phyloP scores from a whole-genome alignment of 1,284 basidiomycete species.

The Tilletia horrida region DNA sequence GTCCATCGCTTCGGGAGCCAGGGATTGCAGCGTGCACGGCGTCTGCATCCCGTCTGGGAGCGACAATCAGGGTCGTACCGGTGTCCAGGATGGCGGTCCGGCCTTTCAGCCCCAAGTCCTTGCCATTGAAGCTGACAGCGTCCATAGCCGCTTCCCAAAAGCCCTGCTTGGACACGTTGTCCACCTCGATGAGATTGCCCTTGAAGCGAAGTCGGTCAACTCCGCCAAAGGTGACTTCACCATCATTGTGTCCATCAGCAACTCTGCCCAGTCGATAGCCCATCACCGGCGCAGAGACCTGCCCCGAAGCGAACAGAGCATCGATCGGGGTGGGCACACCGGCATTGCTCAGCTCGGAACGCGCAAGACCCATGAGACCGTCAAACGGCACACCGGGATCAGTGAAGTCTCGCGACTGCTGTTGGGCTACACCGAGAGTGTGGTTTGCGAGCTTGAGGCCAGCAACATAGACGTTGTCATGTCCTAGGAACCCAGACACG shows the following conservation, averaged over 20 bases:
- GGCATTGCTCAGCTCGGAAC: constrained; percentile 62
- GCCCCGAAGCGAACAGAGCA: constrained; percentile 64
- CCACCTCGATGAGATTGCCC: constrained; percentile 47
- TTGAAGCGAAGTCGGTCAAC: constrained; percentile 65
- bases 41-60: constrained; percentile 58
- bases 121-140: constrained; percentile 63
- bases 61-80: constrained; percentile 57
- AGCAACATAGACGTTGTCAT: constrained; percentile 68
- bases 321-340: constrained; percentile 70
- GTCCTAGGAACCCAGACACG: constrained; percentile 67
- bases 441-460: constrained; percentile 66
- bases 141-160: constrained; percentile 75
- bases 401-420: constrained; percentile 66
- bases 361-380: constrained; percentile 72
- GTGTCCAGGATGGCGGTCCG: constrained; percentile 52
- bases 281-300: constrained; percentile 68
- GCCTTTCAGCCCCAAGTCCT: constrained; percentile 61
- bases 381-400: constrained; percentile 63
- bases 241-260: constrained; percentile 67
- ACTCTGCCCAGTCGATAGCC: constrained; percentile 77
- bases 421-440: constrained; percentile 69
- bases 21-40: constrained; percentile 64
- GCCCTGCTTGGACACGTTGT: constrained; percentile 56
- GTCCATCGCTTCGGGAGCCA: constrained; percentile 60
- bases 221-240: constrained; percentile 73